These are phyloP conservation scores for Gaeumannomyces tritici DNA, from an alignment of 2,329 filamentous ascomycete genomes.

Conservation along the genomic window DNA sequence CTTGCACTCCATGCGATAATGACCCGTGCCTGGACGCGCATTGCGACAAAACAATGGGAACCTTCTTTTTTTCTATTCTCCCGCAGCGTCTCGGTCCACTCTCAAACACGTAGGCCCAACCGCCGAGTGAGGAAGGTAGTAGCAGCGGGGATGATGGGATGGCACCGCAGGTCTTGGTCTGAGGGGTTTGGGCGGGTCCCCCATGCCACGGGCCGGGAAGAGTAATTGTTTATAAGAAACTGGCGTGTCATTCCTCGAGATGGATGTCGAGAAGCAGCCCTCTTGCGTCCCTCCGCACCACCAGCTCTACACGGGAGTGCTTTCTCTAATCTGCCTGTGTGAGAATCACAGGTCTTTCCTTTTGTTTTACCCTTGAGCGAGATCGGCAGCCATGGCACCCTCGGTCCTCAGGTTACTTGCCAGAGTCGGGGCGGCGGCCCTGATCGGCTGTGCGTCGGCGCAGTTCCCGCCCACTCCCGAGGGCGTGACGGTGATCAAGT, in stretches of 20 bases:
- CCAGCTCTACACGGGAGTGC: background rate
- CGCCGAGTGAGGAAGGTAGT: background rate
- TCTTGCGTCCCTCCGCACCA: too few species aligned
- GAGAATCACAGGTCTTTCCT: background rate
- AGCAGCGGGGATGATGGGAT: background rate
- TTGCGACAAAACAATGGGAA: background rate
- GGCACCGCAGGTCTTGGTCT: background rate
- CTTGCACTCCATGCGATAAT: too few species aligned
- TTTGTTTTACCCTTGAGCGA: background rate
- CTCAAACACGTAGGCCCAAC: background rate
- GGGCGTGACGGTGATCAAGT: slow-evolving; percentile 25
- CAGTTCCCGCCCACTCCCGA: slow-evolving; percentile 28
- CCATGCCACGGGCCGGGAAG: background rate
- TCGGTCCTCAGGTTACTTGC: background rate
- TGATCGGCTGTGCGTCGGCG: slow-evolving; percentile 8
- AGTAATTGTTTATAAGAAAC: background rate
- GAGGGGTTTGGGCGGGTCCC: background rate
- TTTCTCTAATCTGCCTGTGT: background rate
- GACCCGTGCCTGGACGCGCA: too few species aligned
- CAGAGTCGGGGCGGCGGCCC: background rate
- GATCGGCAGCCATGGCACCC: background rate
- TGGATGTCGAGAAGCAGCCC: background rate
- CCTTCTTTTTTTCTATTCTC: too few species aligned
- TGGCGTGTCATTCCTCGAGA: too few species aligned
- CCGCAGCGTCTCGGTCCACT: background rate